These are phyloP conservation scores for Camelina laxa DNA, from an alignment of 345 rosid species.

Conservation along the genomic window DNA sequence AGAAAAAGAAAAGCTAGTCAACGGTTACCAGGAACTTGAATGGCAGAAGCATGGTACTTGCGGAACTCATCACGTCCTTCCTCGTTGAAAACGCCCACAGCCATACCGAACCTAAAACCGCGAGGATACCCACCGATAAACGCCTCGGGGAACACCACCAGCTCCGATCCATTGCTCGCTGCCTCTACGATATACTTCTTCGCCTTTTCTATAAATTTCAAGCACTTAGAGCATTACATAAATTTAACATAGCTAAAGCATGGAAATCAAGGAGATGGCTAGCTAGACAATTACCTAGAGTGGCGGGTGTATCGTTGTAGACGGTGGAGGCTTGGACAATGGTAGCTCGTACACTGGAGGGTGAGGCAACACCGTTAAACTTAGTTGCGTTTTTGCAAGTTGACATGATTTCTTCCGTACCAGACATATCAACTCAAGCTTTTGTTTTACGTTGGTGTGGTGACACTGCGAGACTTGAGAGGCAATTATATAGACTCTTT, in stretches of 20 bases:
- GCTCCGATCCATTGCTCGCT: constrained; percentile 65
- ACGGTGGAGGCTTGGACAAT: constrained; percentile 89
- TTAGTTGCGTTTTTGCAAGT: not conserved
- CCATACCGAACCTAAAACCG: constrained; percentile 77
- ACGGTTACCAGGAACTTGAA: constrained; percentile 43
- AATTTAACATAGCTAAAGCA: too few relatives aligned
- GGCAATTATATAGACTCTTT: not conserved
- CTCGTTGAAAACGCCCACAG: constrained; percentile 62
- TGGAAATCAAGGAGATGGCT: too few relatives aligned
- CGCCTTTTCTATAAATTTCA: constrained; percentile 38
- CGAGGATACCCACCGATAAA: constrained; percentile 87
- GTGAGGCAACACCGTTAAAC: constrained; percentile 40
- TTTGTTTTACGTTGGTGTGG: not conserved
- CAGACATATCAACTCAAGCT: not conserved
- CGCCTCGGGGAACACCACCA: constrained; percentile 86
- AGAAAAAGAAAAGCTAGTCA: not conserved
- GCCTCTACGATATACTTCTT: constrained; percentile 77
- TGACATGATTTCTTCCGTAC: constrained; percentile 25
- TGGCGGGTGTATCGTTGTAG: constrained; percentile 81
- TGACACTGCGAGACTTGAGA: not conserved
- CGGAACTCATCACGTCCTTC: constrained; percentile 80
- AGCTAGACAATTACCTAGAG: constrained; percentile 39
- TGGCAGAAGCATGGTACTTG: constrained; percentile 78
- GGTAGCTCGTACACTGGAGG: constrained; percentile 65
- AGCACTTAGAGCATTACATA: not conserved